Conservation (phyloP, 208 protist species). For the Leishmania mexicana region DNA sequence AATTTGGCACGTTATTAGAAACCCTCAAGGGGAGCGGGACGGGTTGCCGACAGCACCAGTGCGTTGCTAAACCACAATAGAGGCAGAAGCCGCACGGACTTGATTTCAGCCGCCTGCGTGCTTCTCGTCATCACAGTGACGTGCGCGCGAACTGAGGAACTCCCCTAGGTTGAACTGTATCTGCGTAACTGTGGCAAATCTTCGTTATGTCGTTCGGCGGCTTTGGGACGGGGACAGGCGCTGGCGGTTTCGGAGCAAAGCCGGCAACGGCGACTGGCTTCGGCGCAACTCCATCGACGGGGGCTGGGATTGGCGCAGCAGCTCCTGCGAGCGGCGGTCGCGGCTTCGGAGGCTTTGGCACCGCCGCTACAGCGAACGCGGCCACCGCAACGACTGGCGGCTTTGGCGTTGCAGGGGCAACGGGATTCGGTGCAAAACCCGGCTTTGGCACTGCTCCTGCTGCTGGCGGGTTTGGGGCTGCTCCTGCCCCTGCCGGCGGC, state of each 20-base stretch:
- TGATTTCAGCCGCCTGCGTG: not conserved
- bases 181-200: not conserved
- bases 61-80: not conserved
- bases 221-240: conserved; percentile 29
- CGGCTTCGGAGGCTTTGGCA: conserved; percentile 26
- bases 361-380: conserved; percentile 9
- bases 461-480: conserved; percentile 33
- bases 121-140: not conserved
- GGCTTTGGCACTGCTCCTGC: conserved; percentile 27
- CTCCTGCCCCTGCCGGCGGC: conserved; percentile 17
- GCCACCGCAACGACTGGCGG: conserved; percentile 14
- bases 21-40: not conserved
- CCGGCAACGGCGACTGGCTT: conserved; percentile 23
- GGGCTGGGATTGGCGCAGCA: not conserved
- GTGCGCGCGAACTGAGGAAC: not conserved
- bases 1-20: not conserved
- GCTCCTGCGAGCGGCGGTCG: not conserved
- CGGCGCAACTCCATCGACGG: conserved; percentile 18
- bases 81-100: not conserved
- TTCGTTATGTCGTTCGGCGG: conserved; percentile 24
- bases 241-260: conserved; percentile 14
- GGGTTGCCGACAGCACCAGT: not conserved
- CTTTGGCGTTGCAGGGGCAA: conserved; percentile 32
- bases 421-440: conserved; percentile 1
- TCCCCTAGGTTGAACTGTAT: not conserved